Evolutionary conservation across 495 filamentous ascomycete species (phyloP).

Genomic region (Penicillium daleae): DNA sequence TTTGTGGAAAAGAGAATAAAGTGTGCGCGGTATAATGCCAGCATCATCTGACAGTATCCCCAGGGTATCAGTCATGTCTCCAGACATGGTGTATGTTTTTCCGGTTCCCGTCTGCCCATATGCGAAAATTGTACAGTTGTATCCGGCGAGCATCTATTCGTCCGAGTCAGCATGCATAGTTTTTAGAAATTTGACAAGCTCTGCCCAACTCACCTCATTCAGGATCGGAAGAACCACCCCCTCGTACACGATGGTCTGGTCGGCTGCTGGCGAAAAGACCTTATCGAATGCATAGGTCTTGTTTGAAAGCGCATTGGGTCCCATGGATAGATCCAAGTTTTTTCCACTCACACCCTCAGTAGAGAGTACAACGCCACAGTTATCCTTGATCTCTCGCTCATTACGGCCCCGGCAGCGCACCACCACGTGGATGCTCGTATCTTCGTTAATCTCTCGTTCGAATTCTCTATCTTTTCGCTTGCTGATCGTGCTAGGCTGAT

Average conservation of each 20-base stretch:
- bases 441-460: conserved; percentile 70
- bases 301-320: conserved; percentile 86
- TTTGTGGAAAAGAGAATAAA: conserved; percentile 84
- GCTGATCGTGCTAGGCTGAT: conserved; percentile 48
- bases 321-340: conserved; percentile 86
- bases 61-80: conserved; percentile 86
- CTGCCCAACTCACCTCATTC: conserved; percentile 73
- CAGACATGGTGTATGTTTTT: conserved; percentile 99
- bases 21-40: conserved; percentile 88
- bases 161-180: conserved; percentile 17
- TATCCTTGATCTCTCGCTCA: conserved; percentile 89
- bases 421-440: conserved; percentile 97
- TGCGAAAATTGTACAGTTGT: conserved; percentile 98
- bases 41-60: conserved; percentile 87
- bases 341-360: conserved; percentile 87
- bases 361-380: conserved; percentile 85
- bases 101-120: conserved; percentile 98
- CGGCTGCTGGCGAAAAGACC: conserved; percentile 93
- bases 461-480: conserved; percentile 86
- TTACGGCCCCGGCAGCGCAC: conserved; percentile 92
- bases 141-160: conserved; percentile 86
- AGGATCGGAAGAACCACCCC: conserved; percentile 91
- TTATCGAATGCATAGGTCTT: conserved; percentile 97
- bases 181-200: neutral
- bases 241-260: conserved; percentile 89